phyloP scores from a whole-genome alignment of 2,329 filamentous ascomycete genomes.

The Penicillium psychrosexuale region DNA sequence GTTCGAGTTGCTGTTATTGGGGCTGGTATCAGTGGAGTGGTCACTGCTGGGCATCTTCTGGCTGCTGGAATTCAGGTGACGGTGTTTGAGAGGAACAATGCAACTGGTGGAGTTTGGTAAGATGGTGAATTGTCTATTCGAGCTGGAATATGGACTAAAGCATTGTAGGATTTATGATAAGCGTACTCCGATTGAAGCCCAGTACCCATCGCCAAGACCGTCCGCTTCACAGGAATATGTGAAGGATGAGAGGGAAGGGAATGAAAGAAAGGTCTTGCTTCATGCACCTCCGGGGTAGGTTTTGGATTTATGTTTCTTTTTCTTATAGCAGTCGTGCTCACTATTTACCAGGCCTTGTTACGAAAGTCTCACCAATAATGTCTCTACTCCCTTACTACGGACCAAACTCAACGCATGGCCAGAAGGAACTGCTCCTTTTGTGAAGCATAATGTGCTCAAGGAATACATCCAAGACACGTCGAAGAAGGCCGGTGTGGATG shows the following conservation, averaged over 20 bases:
- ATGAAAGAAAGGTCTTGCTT: slow-evolving; percentile 19
- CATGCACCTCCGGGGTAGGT: slow-evolving; percentile 51
- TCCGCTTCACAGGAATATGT: slow-evolving; percentile 33
- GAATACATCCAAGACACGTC: slow-evolving; percentile 63
- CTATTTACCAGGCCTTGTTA: slow-evolving; percentile 48
- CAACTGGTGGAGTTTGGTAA: slow-evolving; percentile 57
- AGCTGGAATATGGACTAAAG: neutral
- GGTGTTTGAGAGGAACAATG: slow-evolving; percentile 53
- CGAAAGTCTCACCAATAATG: slow-evolving; percentile 53
- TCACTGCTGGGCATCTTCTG: slow-evolving; percentile 48
- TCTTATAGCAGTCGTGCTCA: neutral
- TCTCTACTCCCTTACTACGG: slow-evolving; percentile 51
- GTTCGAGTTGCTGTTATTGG: slow-evolving; percentile 48
- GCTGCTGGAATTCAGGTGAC: slow-evolving; percentile 49
- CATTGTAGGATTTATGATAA: slow-evolving; percentile 50
- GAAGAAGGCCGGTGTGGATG: slow-evolving; percentile 48
- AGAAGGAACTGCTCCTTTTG: slow-evolving; percentile 57
- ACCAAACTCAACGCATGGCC: slow-evolving; percentile 56
- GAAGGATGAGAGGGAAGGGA: slow-evolving; percentile 17
- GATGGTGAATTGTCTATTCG: slow-evolving; percentile 8
- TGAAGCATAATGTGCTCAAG: slow-evolving; percentile 56
- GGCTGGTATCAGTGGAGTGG: slow-evolving; percentile 52
- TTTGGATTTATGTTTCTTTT: neutral
- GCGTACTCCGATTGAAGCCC: slow-evolving; percentile 47
- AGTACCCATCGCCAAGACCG: slow-evolving; percentile 44